A percentile compares a stretch with the other conserved stretches of the same genome.
phyloP scores from a whole-genome alignment of 169 alveolate genomes.

The Plasmodium cynomolgi region DNA sequence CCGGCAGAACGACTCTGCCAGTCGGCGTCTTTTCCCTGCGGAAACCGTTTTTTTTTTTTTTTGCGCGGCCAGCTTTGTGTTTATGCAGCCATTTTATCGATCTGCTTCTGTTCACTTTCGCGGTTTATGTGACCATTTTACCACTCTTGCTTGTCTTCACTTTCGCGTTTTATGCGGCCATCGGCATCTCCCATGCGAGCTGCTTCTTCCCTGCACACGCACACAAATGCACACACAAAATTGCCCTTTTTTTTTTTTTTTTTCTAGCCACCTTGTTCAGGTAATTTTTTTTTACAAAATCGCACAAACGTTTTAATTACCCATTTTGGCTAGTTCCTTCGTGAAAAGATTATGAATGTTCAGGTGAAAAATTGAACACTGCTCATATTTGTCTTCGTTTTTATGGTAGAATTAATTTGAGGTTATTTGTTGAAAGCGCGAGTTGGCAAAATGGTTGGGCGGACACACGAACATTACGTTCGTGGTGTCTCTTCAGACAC shows the following conservation, averaged over 20 bases:
- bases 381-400: background rate
- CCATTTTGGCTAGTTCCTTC: slow-evolving; percentile 8
- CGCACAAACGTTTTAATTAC: background rate
- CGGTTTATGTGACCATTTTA: background rate
- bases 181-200: background rate
- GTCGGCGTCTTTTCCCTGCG: slow-evolving; percentile 25
- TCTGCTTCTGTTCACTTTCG: background rate
- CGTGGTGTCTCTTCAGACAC: background rate
- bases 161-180: background rate
- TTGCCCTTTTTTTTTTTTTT: slow-evolving; percentile 14
- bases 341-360: background rate
- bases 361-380: background rate
- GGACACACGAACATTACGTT: background rate
- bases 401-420: background rate
- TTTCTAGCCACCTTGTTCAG: background rate
- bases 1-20: slow-evolving; percentile 35
- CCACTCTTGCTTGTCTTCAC: background rate
- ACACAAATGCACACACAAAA: slow-evolving; percentile 23
- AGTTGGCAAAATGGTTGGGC: background rate
- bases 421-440: background rate
- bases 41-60: slow-evolving; percentile 3
- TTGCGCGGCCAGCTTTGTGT: background rate
- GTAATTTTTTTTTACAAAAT: background rate
- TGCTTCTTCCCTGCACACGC: slow-evolving; percentile 4
- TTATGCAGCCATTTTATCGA: background rate